Evolutionary conservation across 768 basidiomycete species (phyloP).

Genomic region (Rhodotorula babjevae): DNA sequence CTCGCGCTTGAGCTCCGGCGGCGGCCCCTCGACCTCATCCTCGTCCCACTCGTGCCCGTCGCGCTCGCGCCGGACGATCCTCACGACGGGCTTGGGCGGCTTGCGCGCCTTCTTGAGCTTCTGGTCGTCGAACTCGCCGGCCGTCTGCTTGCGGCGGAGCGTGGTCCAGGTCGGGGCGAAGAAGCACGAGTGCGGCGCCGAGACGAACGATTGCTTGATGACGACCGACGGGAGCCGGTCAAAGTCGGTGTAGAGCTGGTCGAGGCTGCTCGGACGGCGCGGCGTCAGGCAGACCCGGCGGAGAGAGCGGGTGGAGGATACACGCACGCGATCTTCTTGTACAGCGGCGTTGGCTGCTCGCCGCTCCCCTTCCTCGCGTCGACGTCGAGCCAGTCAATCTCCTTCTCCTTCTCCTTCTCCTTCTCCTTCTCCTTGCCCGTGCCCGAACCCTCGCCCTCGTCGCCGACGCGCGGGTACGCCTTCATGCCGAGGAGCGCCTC

Average conservation of each 20-base stretch:
- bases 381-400: slow-evolving; percentile 18
- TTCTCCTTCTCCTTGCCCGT: not conserved
- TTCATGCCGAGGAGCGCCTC: not conserved
- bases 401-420: not conserved
- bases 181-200: not conserved
- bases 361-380: slow-evolving; percentile 2
- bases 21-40: slow-evolving; percentile 2
- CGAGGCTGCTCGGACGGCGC: slow-evolving; percentile 11
- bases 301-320: not conserved
- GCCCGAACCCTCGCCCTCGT: not conserved
- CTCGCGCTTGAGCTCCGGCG: slow-evolving; percentile 16
- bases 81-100: not conserved
- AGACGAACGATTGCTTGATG: slow-evolving; percentile 18
- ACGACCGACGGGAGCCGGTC: slow-evolving; percentile 11
- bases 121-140: slow-evolving; percentile 6
- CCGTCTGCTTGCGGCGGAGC: not conserved
- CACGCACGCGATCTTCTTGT: slow-evolving; percentile 27
- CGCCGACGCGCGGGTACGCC: slow-evolving; percentile 11
- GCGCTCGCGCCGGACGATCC: not conserved
- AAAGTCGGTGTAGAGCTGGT: slow-evolving; percentile 31
- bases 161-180: slow-evolving; percentile 20
- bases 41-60: not conserved
- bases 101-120: slow-evolving; percentile 17
- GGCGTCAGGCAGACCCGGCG: too few species aligned
- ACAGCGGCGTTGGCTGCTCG: not conserved